phyloP scores from a whole-genome alignment of 2,329 filamentous ascomycete species.

The Sclerotinia subarctica region DNA sequence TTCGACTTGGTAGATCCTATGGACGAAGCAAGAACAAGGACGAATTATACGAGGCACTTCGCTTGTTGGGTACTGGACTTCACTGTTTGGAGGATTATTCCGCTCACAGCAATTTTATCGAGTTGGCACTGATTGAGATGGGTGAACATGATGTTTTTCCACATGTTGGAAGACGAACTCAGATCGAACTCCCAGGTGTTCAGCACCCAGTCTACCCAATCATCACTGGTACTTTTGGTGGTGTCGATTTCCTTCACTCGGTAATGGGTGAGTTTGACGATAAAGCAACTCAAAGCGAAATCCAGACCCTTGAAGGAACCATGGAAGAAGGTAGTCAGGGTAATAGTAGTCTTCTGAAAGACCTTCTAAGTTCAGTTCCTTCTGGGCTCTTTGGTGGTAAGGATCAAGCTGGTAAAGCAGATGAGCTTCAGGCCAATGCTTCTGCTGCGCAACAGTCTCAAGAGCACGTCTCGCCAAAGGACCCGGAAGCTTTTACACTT shows the following conservation, averaged over 20 bases:
- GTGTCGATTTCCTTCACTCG: conserved; percentile 90
- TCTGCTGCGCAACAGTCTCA: conserved; percentile 72
- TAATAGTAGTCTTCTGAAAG: conserved; percentile 72
- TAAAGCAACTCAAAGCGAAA: conserved; percentile 86
- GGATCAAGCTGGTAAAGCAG: conserved; percentile 70
- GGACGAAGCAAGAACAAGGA: conserved; percentile 60
- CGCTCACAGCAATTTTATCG: conserved; percentile 90
- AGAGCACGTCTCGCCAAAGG: conserved; percentile 68
- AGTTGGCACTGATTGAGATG: conserved; percentile 83
- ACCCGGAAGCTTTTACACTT: conserved; percentile 80
- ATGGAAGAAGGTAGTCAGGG: conserved; percentile 62
- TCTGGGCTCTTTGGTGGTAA: conserved; percentile 73
- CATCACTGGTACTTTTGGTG: conserved; percentile 89
- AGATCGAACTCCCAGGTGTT: conserved; percentile 65
- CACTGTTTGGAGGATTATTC: conserved; percentile 93
- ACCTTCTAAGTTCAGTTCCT: conserved; percentile 78
- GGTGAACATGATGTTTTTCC: conserved; percentile 81
- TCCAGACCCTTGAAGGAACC: conserved; percentile 82
- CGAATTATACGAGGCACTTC: conserved; percentile 84
- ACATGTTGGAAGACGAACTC: conserved; percentile 75
- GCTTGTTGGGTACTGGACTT: conserved; percentile 79
- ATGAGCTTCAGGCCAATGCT: conserved; percentile 76
- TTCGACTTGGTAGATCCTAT: conserved; percentile 78
- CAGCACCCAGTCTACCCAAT: conserved; percentile 70
- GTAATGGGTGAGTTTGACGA: conserved; percentile 78